Conservation (phyloP, 1,284 basidiomycete genomes). For the Melampsora americana region DNA sequence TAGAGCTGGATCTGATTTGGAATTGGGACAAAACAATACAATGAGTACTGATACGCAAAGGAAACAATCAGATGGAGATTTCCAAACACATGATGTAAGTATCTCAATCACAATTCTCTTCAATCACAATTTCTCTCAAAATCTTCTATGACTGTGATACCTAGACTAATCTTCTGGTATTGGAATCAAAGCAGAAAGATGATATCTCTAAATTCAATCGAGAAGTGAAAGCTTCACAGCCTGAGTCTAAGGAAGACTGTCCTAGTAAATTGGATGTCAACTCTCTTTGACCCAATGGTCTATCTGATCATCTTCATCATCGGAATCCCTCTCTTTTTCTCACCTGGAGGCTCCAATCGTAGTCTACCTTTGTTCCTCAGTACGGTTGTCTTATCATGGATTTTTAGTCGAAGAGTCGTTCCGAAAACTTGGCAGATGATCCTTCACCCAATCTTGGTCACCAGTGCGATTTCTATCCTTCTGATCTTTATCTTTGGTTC, state of each 20-base stretch:
- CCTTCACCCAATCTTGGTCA: slow-evolving; percentile 43
- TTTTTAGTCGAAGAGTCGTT: slow-evolving; percentile 28
- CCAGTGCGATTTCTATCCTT: slow-evolving; percentile 34
- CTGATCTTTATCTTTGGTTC: slow-evolving; percentile 24
- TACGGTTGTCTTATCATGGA: slow-evolving; percentile 35
- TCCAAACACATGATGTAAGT: background rate
- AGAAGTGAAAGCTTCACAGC: background rate
- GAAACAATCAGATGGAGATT: background rate
- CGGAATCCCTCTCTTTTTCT: slow-evolving; percentile 36
- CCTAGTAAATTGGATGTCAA: slow-evolving; percentile 3
- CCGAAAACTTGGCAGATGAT: slow-evolving; percentile 7
- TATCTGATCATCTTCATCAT: slow-evolving; percentile 31
- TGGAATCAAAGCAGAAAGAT: too few species aligned
- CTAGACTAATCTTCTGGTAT: too few species aligned
- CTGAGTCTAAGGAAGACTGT: slow-evolving; percentile 1
- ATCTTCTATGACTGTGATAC: too few species aligned
- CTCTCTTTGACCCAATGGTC: slow-evolving; percentile 32
- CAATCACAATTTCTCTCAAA: too few species aligned
- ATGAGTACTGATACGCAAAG: background rate
- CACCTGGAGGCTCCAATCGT: slow-evolving; percentile 27
- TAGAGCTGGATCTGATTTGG: background rate
- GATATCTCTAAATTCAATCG: background rate
- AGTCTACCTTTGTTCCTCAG: slow-evolving; percentile 34
- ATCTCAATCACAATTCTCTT: too few species aligned
- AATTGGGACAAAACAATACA: background rate